A percentile compares a stretch with the other conserved stretches of the same genome.
phyloP scores from a whole-genome alignment of 1,284 basidiomycete genomes.

The Bondarzewia mesenterica region DNA sequence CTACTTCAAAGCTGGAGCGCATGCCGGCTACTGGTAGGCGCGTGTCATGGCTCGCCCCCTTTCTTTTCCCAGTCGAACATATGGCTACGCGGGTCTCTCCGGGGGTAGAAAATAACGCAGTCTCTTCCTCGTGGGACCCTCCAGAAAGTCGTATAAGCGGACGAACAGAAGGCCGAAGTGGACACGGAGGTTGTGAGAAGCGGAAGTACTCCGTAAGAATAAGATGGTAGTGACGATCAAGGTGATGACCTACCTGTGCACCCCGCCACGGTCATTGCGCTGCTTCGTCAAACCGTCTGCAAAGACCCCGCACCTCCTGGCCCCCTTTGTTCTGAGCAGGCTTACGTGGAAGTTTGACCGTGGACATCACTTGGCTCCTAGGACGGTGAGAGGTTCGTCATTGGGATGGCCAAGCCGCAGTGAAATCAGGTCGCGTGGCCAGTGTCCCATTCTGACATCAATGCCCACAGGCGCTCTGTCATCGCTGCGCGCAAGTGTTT shows the following conservation, averaged over 20 bases:
- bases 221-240: no score
- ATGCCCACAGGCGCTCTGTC: not conserved
- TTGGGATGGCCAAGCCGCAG: no score
- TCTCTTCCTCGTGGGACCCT: no score
- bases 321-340: constrained; percentile 22
- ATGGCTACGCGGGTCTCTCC: no score
- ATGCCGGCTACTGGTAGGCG: no score
- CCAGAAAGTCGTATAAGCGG: no score
- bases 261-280: constrained; percentile 19
- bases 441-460: not conserved
- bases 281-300: constrained; percentile 20
- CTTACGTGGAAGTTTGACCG: constrained; percentile 17
- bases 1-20: no score
- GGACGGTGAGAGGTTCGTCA: no score
- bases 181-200: constrained; percentile 1
- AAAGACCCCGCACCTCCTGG: constrained; percentile 14
- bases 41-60: no score
- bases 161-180: not conserved
- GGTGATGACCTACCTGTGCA: constrained; percentile 17
- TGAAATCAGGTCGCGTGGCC: not conserved
- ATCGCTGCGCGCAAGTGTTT: not conserved
- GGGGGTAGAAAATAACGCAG: no score
- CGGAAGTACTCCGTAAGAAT: not conserved
- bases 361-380: not conserved
- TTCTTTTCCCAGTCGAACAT: no score